Percentiles rank a stretch among this genome's conserved stretches.
Conservation (phyloP, 1,284 basidiomycete genomes). For the Trichosporon sp. region DNA sequence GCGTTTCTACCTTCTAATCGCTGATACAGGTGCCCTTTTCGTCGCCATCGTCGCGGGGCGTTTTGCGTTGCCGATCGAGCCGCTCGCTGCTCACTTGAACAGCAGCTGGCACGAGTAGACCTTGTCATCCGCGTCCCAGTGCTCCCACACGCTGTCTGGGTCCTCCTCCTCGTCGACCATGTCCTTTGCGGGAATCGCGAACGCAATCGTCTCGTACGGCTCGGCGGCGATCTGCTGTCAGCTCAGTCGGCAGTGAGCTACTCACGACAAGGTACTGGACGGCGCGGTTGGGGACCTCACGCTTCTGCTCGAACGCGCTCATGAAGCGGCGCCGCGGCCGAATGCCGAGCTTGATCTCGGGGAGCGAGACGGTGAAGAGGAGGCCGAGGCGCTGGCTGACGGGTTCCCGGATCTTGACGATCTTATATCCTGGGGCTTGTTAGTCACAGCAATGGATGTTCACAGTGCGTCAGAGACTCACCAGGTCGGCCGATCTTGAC, state of each 20-base stretch:
- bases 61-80: not conserved
- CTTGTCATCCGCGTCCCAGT: conserved; percentile 95
- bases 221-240: conserved; percentile 82
- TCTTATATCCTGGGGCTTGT: conserved; percentile 46
- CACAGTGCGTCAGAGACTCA: conserved; percentile 19
- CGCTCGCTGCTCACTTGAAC: conserved; percentile 55
- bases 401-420: conserved; percentile 54
- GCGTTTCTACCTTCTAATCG: conserved; percentile 2
- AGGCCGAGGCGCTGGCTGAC: conserved; percentile 63
- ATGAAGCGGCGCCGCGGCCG: conserved; percentile 88
- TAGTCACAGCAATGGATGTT: not conserved
- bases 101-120: conserved; percentile 94
- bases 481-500: conserved; percentile 96
- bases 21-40: not conserved
- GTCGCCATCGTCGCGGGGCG: conserved; percentile 3
- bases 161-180: conserved; percentile 78
- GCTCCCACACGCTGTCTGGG: conserved; percentile 87
- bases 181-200: conserved; percentile 94
- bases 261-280: conserved; percentile 95
- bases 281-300: conserved; percentile 89
- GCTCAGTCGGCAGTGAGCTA: conserved; percentile 25
- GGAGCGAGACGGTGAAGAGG: conserved; percentile 93
- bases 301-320: conserved; percentile 97
- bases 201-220: conserved; percentile 97
- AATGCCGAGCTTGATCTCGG: conserved; percentile 84